Evolutionary conservation across 2,329 filamentous ascomycete genomes (phyloP), one percentile per base, ranked within the genome.

Genomic region (Teratosphaeria zuluensis): DNA sequence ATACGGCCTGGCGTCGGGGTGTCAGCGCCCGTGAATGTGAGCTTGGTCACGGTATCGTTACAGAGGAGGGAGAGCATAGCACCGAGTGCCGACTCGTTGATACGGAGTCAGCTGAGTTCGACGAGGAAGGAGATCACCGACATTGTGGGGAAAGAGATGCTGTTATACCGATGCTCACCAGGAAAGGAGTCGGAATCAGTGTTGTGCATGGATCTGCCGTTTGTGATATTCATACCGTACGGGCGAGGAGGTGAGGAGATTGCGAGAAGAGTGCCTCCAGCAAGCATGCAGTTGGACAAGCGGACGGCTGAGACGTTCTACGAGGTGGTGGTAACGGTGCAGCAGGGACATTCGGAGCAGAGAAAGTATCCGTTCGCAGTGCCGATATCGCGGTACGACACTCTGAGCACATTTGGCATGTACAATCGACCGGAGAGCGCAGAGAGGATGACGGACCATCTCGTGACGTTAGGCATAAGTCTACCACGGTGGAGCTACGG

Each of bases 331-430:
- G 94, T 99, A 56, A 95, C 88, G 56, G 88, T 99, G 24, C 92
- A 97, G 71, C 92, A 97, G 74, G 90, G 92, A 2, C 86, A 88
- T 66, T 84, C 85, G 67, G 85, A 89, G 62, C 90, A 96, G 75
- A 90, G 89, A 75, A 95, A 95, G 75, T 94, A 95, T 74, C 80
- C 85, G 4, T 96, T 96, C 66, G 90, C 94, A 1, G 88, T 97
- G 46, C 92, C 92, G 1, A 84, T 99, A 66, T 85, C 90, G 65
- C 83, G 94, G 70, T 99, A 97, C 77, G 94, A 99, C 74, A 99
- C 92, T 1, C 80, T 99, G 54, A 96, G 92, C 51, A 97, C 94
- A 1, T 99, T 99, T 76, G 94, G 94, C 75, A 97, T 97, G 94
- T 99, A 97, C 79, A 97, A 97, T 76, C 87, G 91, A 57, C 92